phyloP scores from a whole-genome alignment of 148 eudicot species.

The Simmondsia chinensis region DNA sequence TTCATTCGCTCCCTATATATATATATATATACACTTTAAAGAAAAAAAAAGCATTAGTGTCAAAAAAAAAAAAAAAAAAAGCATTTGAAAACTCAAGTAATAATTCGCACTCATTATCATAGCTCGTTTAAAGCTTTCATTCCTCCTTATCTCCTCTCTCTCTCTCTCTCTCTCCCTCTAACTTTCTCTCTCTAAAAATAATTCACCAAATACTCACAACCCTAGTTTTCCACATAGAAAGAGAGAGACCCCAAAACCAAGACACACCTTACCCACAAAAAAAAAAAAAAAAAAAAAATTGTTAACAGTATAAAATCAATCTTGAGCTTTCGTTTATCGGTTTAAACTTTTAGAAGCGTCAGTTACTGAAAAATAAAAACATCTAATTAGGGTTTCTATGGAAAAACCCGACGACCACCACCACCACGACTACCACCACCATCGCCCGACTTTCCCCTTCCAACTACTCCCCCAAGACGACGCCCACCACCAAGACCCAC shows the following conservation, averaged over 20 bases:
- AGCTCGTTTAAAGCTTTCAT: constrained; percentile 45
- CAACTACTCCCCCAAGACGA: constrained; percentile 32
- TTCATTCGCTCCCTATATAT: too few species aligned
- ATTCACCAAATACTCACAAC: constrained; percentile 10
- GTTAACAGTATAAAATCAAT: too few species aligned
- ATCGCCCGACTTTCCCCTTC: constrained; percentile 76
- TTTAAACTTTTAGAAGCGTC: too few species aligned
- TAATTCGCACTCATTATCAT: constrained; percentile 89
- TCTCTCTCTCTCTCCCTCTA: constrained; percentile 9
- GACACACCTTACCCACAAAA: constrained; percentile 12
- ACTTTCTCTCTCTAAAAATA: constrained; percentile 4
- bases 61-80: too few species aligned
- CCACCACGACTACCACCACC: constrained; percentile 29
- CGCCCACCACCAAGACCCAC: constrained; percentile 4
- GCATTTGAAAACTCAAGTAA: too few species aligned
- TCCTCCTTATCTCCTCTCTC: constrained; percentile 37
- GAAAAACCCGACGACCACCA: constrained; percentile 28
- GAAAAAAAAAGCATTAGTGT: too few species aligned
- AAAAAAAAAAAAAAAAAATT: constrained; percentile 6
- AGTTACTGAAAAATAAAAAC: neutral
- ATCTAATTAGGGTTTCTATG: constrained; percentile 64
- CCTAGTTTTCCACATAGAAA: constrained; percentile 8
- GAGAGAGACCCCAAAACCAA: neutral
- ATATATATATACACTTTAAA: too few species aligned
- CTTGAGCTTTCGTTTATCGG: too few species aligned